phyloP scores from a whole-genome alignment of 2,329 filamentous ascomycete genomes.

The Cladosporium sp. region DNA sequence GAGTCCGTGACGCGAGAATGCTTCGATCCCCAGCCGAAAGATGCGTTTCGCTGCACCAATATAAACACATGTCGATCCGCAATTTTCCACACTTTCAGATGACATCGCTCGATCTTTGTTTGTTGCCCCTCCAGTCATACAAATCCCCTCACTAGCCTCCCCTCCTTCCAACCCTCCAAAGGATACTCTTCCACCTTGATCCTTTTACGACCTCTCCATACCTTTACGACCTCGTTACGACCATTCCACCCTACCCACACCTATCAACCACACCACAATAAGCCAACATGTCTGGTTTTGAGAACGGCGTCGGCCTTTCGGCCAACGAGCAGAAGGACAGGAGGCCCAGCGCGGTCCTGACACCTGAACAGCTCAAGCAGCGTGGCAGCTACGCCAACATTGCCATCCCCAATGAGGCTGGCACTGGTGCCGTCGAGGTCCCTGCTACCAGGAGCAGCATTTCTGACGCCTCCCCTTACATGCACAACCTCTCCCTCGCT shows the following conservation, averaged over 20 bases:
- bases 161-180: neutral
- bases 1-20: conserved; percentile 1
- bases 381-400: conserved; percentile 34
- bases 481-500: conserved; percentile 67
- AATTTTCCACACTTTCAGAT: conserved; percentile 2
- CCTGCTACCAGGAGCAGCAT: conserved; percentile 65
- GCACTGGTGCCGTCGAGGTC: conserved; percentile 59
- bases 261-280: conserved; percentile 13
- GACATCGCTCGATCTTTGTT: conserved; percentile 13
- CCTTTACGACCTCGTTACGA: conserved; percentile 1
- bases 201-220: conserved; percentile 3
- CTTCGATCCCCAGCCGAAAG: neutral
- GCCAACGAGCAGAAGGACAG: conserved; percentile 33
- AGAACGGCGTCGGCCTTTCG: conserved; percentile 46
- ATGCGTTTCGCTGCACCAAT: neutral
- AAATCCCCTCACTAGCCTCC: neutral
- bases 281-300: conserved; percentile 56
- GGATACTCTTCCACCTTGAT: neutral
- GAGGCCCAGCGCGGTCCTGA: conserved; percentile 18
- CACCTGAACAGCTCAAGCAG: conserved; percentile 25
- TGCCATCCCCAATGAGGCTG: conserved; percentile 43
- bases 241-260: conserved; percentile 11
- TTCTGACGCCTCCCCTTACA: conserved; percentile 63
- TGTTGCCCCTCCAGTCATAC: conserved; percentile 3
- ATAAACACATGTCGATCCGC: conserved; percentile 12